These are phyloP conservation scores for Phlyctochytrium planicorne DNA, from an alignment of 192 early-diverging fungal species.

Conservation along the genomic window DNA sequence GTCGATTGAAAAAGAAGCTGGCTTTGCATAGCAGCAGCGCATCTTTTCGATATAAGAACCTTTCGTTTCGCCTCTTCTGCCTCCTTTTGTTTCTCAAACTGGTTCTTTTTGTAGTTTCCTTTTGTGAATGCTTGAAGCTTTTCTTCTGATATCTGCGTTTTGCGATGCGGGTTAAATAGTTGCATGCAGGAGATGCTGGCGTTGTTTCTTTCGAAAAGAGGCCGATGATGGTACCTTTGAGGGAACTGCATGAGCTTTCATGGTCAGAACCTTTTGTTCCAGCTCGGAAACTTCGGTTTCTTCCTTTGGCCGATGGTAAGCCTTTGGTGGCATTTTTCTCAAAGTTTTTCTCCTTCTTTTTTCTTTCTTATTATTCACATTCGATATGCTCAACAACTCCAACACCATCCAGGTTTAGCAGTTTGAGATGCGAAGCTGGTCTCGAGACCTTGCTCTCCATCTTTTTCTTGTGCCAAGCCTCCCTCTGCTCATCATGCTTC, in stretches of 20 bases:
- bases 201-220: too few species aligned
- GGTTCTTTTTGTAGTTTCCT: slow-evolving; percentile 55
- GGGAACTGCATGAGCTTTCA: too few species aligned
- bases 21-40: too few species aligned
- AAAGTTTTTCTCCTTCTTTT: too few species aligned
- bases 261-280: neutral
- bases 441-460: slow-evolving; percentile 16
- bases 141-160: neutral
- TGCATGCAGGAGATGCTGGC: too few species aligned
- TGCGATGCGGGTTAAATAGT: too few species aligned
- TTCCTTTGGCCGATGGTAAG: too few species aligned
- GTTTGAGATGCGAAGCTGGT: slow-evolving; percentile 6
- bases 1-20: neutral
- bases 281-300: too few species aligned
- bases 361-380: too few species aligned
- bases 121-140: neutral
- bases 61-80: slow-evolving; percentile 69
- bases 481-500: neutral
- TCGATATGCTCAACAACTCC: neutral
- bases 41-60: too few species aligned
- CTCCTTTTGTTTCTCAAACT: slow-evolving; percentile 76
- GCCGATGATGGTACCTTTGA: too few species aligned
- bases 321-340: too few species aligned
- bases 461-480: slow-evolving; percentile 7
- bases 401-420: neutral